Conservation (phyloP, 352 stramenopile species). For the Phytophthora colocasiae region DNA sequence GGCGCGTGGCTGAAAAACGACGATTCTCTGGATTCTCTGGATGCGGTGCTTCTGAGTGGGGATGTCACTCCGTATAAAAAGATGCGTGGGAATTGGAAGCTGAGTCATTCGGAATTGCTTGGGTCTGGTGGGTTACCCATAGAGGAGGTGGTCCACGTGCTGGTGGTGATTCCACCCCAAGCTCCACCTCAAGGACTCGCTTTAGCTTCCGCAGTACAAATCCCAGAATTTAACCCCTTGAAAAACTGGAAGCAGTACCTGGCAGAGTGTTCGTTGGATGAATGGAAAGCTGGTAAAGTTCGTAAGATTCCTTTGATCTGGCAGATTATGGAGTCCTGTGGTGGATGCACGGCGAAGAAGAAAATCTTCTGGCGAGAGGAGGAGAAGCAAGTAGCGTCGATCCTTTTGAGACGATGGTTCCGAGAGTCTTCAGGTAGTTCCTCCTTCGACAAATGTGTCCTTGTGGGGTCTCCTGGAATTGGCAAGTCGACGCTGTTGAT, state of each 20-base stretch:
- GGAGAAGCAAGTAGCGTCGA: slow-evolving; percentile 22
- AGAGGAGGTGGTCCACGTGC: not conserved
- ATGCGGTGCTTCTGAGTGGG: not conserved
- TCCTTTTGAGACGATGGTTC: slow-evolving; percentile 20
- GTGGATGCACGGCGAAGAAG: too few relatives aligned
- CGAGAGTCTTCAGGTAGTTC: too few relatives aligned
- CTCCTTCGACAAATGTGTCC: too few relatives aligned
- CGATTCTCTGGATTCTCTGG: too few relatives aligned
- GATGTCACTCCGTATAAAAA: not conserved
- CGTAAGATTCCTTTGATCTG: too few relatives aligned
- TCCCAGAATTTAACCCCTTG: not conserved
- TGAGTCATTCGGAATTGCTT: too few relatives aligned
- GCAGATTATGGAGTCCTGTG: too few relatives aligned
- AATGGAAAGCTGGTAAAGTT: not conserved
- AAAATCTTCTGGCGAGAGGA: slow-evolving; percentile 24
- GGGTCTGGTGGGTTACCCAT: too few relatives aligned
- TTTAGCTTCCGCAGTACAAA: not conserved
- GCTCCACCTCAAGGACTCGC: too few relatives aligned
- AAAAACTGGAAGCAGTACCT: not conserved
- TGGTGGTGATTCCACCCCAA: not conserved
- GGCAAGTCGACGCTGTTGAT: slow-evolving; percentile 44
- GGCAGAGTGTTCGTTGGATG: not conserved
- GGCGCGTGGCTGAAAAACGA: too few relatives aligned
- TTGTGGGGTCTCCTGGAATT: slow-evolving; percentile 27
- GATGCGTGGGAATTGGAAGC: not conserved